Evolutionary conservation across 306 rosid species (phyloP).

Genomic region (Glycine latifolia): DNA sequence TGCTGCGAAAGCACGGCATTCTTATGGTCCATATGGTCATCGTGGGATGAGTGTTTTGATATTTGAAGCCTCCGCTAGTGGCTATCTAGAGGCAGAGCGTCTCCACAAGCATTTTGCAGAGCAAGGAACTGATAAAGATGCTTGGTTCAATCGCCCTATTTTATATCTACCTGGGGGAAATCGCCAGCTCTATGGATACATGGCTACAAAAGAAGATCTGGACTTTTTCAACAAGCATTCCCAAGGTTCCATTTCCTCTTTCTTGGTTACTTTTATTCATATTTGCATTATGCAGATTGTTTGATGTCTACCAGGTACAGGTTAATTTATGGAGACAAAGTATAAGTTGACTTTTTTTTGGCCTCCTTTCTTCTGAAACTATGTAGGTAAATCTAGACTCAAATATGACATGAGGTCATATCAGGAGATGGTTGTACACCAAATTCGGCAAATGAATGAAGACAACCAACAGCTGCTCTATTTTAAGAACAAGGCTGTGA

Average conservation of each 20-base stretch:
- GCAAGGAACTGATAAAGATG: conserved; percentile 70
- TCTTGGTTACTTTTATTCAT: conserved; percentile 22
- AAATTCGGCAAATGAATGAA: conserved; percentile 82
- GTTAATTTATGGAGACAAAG: conserved; percentile 8
- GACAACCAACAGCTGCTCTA: conserved; percentile 70
- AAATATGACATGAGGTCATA: conserved; percentile 78
- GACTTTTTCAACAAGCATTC: conserved; percentile 72
- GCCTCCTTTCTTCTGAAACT: conserved; percentile 26
- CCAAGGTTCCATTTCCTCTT: conserved; percentile 64
- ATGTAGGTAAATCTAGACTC: conserved; percentile 71
- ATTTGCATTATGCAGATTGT: conserved; percentile 13
- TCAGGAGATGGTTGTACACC: conserved; percentile 79
- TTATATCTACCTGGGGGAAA: conserved; percentile 66
- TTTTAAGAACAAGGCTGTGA: conserved; percentile 60
- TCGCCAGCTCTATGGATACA: conserved; percentile 81
- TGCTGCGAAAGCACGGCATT: conserved; percentile 72
- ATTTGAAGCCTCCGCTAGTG: conserved; percentile 83
- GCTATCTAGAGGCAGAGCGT: conserved; percentile 86
- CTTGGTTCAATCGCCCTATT: conserved; percentile 63
- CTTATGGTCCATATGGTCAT: conserved; percentile 94
- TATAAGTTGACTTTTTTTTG: not conserved
- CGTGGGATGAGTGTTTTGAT: conserved; percentile 86
- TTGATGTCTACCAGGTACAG: not conserved
- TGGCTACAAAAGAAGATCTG: conserved; percentile 78
- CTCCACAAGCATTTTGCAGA: conserved; percentile 75